phyloP scores from a whole-genome alignment of 192 early-diverging fungal species.

The Podila horticola region DNA sequence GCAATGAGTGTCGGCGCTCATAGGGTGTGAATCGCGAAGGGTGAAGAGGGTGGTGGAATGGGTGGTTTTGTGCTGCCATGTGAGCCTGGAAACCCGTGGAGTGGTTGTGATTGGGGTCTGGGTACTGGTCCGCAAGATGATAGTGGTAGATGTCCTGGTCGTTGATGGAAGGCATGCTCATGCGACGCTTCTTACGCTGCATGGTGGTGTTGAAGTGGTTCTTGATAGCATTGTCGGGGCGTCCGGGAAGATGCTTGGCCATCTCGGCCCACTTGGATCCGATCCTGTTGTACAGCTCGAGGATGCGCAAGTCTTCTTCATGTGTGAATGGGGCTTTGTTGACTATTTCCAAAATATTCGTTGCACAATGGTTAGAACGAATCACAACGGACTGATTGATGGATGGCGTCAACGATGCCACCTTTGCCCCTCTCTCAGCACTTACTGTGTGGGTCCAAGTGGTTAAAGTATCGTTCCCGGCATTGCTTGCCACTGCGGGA shows the following conservation, averaged over 20 bases:
- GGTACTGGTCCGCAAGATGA: neutral
- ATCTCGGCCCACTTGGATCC: constrained; percentile 33
- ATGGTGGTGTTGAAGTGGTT: constrained; percentile 31
- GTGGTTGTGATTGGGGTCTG: neutral
- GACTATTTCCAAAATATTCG: neutral
- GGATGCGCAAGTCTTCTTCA: constrained; percentile 21
- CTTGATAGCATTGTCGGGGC: constrained; percentile 30
- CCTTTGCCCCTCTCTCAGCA: too few species aligned
- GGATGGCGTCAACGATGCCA: too few species aligned
- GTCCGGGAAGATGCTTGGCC: constrained; percentile 22
- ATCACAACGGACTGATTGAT: neutral
- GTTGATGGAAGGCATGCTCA: constrained; percentile 36
- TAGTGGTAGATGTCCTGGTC: neutral
- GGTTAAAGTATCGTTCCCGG: constrained; percentile 18
- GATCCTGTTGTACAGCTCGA: constrained; percentile 18
- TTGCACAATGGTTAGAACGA: neutral
- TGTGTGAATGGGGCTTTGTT: constrained; percentile 28
- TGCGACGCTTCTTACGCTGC: constrained; percentile 23
- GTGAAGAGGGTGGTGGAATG: neutral
- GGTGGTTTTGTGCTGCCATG: neutral
- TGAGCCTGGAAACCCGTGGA: neutral
- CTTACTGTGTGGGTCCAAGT: constrained; percentile 24
- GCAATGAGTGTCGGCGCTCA: constrained; percentile 30
- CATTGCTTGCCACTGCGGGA: constrained; percentile 29
- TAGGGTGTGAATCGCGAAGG: constrained; percentile 30